Conservation (phyloP, 78 protist genomes). For the Andalucia godoyi region DNA sequence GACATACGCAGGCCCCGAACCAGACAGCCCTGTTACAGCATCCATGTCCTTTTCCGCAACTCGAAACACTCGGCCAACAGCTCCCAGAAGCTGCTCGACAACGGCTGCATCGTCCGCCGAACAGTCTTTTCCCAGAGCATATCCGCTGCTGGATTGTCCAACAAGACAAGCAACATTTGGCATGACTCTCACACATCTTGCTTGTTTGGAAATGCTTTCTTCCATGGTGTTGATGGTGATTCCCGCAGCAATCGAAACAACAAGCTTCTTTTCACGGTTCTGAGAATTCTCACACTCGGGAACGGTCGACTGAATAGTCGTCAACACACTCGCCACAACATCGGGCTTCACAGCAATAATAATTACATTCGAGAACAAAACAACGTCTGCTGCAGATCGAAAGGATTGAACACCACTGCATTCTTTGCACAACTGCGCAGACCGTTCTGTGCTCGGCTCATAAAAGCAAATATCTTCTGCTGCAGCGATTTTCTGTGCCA, state of each 20-base stretch:
- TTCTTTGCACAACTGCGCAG: no score
- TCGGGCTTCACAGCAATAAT: conserved; percentile 33
- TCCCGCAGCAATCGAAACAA: conserved; percentile 46
- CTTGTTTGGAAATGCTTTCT: no score
- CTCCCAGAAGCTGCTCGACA: background rate
- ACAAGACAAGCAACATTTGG: conserved; percentile 39
- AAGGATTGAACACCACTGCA: background rate
- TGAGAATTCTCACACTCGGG: no score
- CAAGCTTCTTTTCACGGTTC: background rate
- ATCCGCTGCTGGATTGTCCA: conserved; percentile 16
- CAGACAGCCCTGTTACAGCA: conserved; percentile 60
- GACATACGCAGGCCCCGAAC: conserved; percentile 62
- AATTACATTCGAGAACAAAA: background rate
- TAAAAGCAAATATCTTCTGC: background rate
- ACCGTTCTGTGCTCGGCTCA: background rate
- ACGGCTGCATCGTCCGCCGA: conserved; percentile 1
- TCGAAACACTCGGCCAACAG: conserved; percentile 13
- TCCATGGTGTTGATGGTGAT: background rate
- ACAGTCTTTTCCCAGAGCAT: background rate
- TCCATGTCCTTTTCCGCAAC: conserved; percentile 23
- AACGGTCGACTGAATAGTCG: background rate
- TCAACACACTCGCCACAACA: background rate
- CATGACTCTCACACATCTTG: conserved; percentile 42
- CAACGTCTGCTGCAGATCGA: background rate
- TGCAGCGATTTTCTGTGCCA: background rate